Evolutionary conservation across 2,329 filamentous ascomycete genomes (phyloP).

Genomic region (Colletotrichum eleusines): DNA sequence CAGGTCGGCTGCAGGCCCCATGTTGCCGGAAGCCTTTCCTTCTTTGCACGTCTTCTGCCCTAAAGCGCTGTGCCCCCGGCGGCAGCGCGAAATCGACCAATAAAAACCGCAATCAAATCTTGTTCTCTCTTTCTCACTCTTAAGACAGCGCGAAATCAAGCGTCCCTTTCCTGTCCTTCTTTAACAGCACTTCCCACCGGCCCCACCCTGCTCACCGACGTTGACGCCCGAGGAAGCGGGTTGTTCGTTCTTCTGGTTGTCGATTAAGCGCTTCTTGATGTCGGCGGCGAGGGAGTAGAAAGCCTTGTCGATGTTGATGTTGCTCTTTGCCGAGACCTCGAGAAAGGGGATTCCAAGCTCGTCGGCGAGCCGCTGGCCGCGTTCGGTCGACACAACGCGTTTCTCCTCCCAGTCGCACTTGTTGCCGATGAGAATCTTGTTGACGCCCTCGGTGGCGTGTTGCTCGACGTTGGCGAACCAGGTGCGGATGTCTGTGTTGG

Average conservation of each 20-base stretch:
- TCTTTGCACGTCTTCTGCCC: conserved; percentile 5
- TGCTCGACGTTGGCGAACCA: conserved; percentile 99
- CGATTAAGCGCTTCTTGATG: conserved; percentile 98
- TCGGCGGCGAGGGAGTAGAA: conserved; percentile 96
- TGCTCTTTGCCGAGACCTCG: conserved; percentile 98
- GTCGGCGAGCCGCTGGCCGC: conserved; percentile 92
- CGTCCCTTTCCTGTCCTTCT: conserved; percentile 21
- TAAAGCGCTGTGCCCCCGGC: conserved; percentile 10
- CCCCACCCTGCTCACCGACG: conserved; percentile 72
- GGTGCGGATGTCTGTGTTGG: conserved; percentile 86
- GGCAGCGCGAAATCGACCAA: conserved; percentile 34
- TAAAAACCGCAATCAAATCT: conserved; percentile 19
- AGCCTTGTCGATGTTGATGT: conserved; percentile 99
- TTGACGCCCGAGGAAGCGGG: conserved; percentile 70
- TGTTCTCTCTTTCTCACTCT: conserved; percentile 23
- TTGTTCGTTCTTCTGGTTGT: conserved; percentile 84
- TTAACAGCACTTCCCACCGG: conserved; percentile 83
- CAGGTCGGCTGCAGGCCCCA: conserved; percentile 14
- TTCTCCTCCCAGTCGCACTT: conserved; percentile 99
- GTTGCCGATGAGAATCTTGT: conserved; percentile 99
- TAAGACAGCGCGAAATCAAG: conserved; percentile 16
- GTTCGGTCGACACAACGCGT: conserved; percentile 91
- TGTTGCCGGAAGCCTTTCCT: conserved; percentile 13
- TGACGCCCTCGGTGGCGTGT: conserved; percentile 97
- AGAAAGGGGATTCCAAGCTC: conserved; percentile 98